These are phyloP conservation scores for Dianthus caryophyllus DNA, from an alignment of 148 eudicot species.

Conservation along the genomic window DNA sequence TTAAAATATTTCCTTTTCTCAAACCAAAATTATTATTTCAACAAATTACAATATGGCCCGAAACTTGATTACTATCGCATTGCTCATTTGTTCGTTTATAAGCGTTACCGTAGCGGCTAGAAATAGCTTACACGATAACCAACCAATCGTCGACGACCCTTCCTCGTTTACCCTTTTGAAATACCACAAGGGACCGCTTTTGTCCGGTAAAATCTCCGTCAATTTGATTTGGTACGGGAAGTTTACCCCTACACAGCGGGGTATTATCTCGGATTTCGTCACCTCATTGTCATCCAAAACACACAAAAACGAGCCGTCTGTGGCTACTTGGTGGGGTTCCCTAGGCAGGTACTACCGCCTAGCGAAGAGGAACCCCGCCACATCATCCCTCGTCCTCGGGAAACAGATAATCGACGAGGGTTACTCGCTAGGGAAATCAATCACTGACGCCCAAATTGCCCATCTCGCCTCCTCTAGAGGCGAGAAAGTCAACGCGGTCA, in stretches of 20 bases:
- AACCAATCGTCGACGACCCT: slow-evolving; percentile 20
- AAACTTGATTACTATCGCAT: background rate
- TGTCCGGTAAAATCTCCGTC: slow-evolving; percentile 37
- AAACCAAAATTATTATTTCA: background rate
- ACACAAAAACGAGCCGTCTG: slow-evolving; percentile 20
- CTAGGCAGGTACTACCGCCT: slow-evolving; percentile 31
- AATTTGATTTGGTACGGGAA: slow-evolving; percentile 53
- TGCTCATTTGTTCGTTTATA: slow-evolving; percentile 14
- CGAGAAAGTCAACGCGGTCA: slow-evolving; percentile 27
- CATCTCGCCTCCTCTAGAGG: slow-evolving; percentile 31
- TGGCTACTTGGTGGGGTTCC: slow-evolving; percentile 41
- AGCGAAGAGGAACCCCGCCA: slow-evolving; percentile 19
- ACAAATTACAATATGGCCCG: background rate
- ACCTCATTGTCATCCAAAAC: slow-evolving; percentile 28
- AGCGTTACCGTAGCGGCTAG: slow-evolving; percentile 1
- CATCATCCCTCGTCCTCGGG: slow-evolving; percentile 21
- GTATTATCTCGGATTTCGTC: slow-evolving; percentile 40
- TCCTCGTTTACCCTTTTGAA: slow-evolving; percentile 16
- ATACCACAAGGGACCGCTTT: slow-evolving; percentile 46
- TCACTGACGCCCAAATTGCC: slow-evolving; percentile 23
- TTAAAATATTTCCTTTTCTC: background rate
- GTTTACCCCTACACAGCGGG: slow-evolving; percentile 36
- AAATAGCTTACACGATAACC: slow-evolving; percentile 10
- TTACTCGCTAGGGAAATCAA: slow-evolving; percentile 31
- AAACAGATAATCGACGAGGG: slow-evolving; percentile 27